Base-by-base conservation (phyloP, 2,329 filamentous ascomycete species). In the Bipolaris oryzae region DNA sequence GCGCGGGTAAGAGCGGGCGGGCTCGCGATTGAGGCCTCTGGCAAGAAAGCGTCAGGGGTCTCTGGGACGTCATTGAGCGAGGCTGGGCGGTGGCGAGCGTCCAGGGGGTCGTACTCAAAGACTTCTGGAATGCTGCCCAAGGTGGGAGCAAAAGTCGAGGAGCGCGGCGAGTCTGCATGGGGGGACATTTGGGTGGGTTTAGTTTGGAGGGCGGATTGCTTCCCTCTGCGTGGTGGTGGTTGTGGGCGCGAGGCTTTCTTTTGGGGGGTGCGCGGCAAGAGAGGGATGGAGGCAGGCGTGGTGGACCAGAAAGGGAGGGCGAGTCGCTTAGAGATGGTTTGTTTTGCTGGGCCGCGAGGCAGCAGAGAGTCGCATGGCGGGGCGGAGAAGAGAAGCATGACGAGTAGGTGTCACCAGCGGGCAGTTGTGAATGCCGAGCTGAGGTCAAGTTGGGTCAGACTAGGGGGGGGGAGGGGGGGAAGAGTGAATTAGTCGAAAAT, bases 371-470 rank as follows among this genome's bases (percentile, higher is more conserved):
- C 57, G 51, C 62, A 67, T 64, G 61, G 58, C 43, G 62, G 61
- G 47, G 61, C 53, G 58, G 64, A 67, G 51, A 69, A 63, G 38
- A 68, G 61, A 50, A 69, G 63, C 67, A 69, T 69, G 50, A 58
- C 62, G 53, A 57, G 63, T 55, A 63, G 25, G 61, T 60, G 53
- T 60, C 47, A 62, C 38, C 31, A 51, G 51, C 38, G 31, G 47
- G 45, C 42, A 54, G 13, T 16, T 13, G 47, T 55, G 47, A 35
- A 35, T 33, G 39, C 44, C 33, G 42, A 48, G 46, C 55, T 39
- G 38, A 25, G 31, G 53, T 44, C 33, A 57, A 39, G 53, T 44
- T 23, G 55, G 51, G 35, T 47, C 45, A 38, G 45, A 38, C 10
- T 18, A 38, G 15, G 13, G 20, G 37, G 42, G 21, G 5, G 21